These are phyloP conservation scores for Ehretia macrophylla DNA, from an alignment of 257 asterid species.

Conservation along the genomic window DNA sequence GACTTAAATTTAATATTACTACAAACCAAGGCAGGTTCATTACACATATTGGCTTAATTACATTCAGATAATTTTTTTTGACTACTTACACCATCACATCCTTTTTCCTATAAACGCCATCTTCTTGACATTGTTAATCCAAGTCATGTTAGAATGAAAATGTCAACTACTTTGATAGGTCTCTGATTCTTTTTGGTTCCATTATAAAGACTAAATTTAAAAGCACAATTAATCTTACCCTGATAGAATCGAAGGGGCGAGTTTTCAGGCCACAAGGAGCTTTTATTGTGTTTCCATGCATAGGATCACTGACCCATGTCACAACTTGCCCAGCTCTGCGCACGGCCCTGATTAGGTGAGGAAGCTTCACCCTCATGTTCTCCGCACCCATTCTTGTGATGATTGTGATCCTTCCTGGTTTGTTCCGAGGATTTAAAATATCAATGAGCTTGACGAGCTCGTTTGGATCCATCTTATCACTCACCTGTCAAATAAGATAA, in stretches of 20 bases:
- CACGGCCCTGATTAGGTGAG: conserved; percentile 76
- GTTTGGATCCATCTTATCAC: conserved; percentile 78
- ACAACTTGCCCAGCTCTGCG: conserved; percentile 77
- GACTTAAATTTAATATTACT: no score
- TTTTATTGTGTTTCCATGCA: conserved; percentile 89
- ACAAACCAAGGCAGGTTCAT: no score
- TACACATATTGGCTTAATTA: no score
- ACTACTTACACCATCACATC: conserved; percentile 5
- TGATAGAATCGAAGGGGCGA: conserved; percentile 76
- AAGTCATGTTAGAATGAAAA: conserved; percentile 1
- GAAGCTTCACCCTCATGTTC: conserved; percentile 87
- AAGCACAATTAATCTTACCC: conserved; percentile 40
- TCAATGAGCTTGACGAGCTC: conserved; percentile 73
- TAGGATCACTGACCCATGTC: conserved; percentile 89
- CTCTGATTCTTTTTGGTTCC: not conserved
- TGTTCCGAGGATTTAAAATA: conserved; percentile 68
- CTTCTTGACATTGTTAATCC: not conserved
- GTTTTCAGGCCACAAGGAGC: conserved; percentile 90
- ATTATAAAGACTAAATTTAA: not conserved
- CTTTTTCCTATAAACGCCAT: conserved; percentile 14
- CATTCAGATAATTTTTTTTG: no score
- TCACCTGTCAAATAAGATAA: conserved; percentile 36
- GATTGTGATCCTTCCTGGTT: conserved; percentile 72
- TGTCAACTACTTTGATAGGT: not conserved
- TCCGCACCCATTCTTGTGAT: conserved; percentile 92